Evolutionary conservation across 257 asterid species (phyloP), one percentile per base, ranked within the genome.

Genomic region (Plantago ovata): DNA sequence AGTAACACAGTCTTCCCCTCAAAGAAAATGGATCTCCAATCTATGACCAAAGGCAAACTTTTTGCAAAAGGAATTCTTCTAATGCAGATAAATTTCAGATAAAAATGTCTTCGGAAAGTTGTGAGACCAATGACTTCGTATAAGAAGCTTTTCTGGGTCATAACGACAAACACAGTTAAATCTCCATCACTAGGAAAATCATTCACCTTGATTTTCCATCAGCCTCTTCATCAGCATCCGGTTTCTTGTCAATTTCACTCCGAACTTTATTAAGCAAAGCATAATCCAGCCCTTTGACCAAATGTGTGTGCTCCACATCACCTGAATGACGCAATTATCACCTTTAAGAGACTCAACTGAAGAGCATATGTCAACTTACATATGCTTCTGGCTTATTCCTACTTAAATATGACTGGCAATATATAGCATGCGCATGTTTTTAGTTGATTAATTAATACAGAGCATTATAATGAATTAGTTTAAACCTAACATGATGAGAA

Each of bases 231-330:
- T 70, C 98, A 68, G 6, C 82, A 42, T 89, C 98, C 18, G 96
- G 90, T 73, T 78, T 83, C 84, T 86, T 93, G 66, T 71, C 98
- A 57, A 86, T 86, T 79, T 93, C 97, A 84, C 99, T 89, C 69
- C 97, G 75, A 60, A 93, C 87, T 83, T 93, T 89, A 75, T 93
- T 65, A 67, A 93, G 97, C 68, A 93, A 86, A 47, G 99, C 99
- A 63, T 79, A 93, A 71, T 93, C 99, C 84, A 93, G 68, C 66
- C 99, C 99, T 75, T 93, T 93, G 45, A 93, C 97, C 80, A 93
- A 81, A 78, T 89, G 97, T 1, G 99, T 93, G 79, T 93, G 99
- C 76, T 93, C 97, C 64, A 93, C 97, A 77, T 93, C 99, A 78
- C 99, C 99, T 93, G 79, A 69, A 64, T 58, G 54, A 57, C 63